Percentiles rank a stretch among this genome's conserved stretches.
phyloP scores from a whole-genome alignment of 2,329 filamentous ascomycete species.

The Nemania sp. region DNA sequence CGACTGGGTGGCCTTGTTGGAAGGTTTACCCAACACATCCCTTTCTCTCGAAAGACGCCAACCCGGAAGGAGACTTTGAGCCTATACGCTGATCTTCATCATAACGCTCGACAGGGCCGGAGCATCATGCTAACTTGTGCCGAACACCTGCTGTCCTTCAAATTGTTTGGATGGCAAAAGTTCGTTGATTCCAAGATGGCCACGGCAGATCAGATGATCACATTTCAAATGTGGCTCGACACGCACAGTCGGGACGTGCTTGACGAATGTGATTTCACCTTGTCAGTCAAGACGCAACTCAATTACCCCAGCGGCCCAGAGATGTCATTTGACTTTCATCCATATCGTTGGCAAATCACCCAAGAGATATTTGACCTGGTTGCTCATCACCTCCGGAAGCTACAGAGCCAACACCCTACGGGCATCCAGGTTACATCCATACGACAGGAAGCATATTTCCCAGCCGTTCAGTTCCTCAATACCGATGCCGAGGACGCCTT shows the following conservation, averaged over 20 bases:
- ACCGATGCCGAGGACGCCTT: constrained; percentile 51
- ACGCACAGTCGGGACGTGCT: constrained; percentile 61
- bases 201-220: constrained; percentile 54
- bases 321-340: constrained; percentile 55
- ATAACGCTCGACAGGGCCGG: constrained; percentile 43
- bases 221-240: constrained; percentile 56
- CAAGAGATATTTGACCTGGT: constrained; percentile 49
- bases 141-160: constrained; percentile 68
- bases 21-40: constrained; percentile 58
- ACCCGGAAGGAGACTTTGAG: constrained; percentile 38
- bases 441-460: constrained; percentile 49
- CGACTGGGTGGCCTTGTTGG: constrained; percentile 60
- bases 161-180: constrained; percentile 63
- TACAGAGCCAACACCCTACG: constrained; percentile 45
- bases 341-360: constrained; percentile 54
- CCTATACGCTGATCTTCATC: constrained; percentile 47
- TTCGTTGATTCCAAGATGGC: constrained; percentile 51
- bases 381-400: constrained; percentile 41
- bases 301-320: constrained; percentile 61
- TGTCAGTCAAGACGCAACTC: constrained; percentile 59
- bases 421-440: constrained; percentile 52
- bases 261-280: constrained; percentile 65
- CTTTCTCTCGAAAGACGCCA: constrained; percentile 59
- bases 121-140: constrained; percentile 65
- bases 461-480: constrained; percentile 60